These are phyloP conservation scores for Trypanosoma conorhini DNA, from an alignment of 208 protist genomes.

Conservation along the genomic window DNA sequence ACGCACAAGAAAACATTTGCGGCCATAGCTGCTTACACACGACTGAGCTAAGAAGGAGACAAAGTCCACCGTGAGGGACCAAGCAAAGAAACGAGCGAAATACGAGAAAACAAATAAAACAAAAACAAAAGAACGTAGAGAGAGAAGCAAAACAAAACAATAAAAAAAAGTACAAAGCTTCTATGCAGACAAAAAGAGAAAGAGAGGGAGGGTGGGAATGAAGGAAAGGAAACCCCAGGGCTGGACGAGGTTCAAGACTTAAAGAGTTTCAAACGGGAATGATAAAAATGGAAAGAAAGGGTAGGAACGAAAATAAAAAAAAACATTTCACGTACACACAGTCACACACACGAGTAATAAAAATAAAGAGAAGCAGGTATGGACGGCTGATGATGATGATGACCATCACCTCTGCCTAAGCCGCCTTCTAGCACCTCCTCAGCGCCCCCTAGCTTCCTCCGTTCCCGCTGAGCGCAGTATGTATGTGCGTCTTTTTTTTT, in stretches of 20 bases:
- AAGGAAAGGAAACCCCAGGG: background rate
- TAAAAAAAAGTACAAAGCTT: background rate
- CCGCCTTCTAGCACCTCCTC: too few relatives aligned
- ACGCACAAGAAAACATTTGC: background rate
- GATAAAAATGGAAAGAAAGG: background rate
- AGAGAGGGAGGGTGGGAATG: background rate
- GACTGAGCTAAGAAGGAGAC: background rate
- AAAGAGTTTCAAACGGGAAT: background rate
- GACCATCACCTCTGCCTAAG: too few relatives aligned
- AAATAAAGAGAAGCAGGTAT: too few relatives aligned
- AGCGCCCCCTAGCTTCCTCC: too few relatives aligned
- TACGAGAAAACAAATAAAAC: too few relatives aligned
- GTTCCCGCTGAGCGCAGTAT: too few relatives aligned
- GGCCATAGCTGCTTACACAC: background rate
- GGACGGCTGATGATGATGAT: too few relatives aligned
- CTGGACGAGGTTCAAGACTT: background rate
- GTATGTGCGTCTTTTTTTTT: too few relatives aligned
- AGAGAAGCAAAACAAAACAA: background rate
- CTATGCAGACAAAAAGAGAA: background rate
- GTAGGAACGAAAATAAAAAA: background rate
- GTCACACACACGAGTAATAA: too few relatives aligned
- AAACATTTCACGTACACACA: too few relatives aligned
- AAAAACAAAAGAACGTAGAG: too few relatives aligned
- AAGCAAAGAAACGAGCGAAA: background rate
- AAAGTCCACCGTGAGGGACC: background rate